Evolutionary conservation across 768 basidiomycete genomes (phyloP).

Genomic region (Phaeolepiota aurea): DNA sequence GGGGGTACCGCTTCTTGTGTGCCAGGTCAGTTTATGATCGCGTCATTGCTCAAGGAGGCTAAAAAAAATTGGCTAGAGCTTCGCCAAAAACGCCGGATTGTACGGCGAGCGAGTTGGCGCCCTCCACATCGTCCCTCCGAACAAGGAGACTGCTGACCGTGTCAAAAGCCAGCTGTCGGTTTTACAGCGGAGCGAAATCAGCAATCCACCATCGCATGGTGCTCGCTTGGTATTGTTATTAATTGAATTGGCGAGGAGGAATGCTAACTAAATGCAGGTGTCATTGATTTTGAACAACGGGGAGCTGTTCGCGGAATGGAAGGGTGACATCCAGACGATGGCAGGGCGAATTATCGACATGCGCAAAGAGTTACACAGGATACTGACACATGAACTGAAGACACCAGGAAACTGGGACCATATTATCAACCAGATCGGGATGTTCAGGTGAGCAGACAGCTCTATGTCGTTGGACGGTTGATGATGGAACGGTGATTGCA

Average conservation of each 20-base stretch:
- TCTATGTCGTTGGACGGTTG: conserved; percentile 1
- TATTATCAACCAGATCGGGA: conserved; percentile 92
- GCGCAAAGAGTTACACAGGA: conserved; percentile 69
- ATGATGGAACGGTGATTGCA: conserved; percentile 17
- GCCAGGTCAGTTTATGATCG: conserved; percentile 54
- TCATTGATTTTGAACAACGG: conserved; percentile 73
- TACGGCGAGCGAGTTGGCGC: conserved; percentile 95
- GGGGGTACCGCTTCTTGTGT: conserved; percentile 72
- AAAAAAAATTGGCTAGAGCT: conserved; percentile 48
- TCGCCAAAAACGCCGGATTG: conserved; percentile 94
- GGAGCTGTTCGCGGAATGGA: conserved; percentile 82
- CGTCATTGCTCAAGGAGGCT: conserved; percentile 3
- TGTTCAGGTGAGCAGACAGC: conserved; percentile 66
- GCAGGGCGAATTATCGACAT: conserved; percentile 87
- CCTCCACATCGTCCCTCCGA: conserved; percentile 70
- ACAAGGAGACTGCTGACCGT: conserved; percentile 56
- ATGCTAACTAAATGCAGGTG: conserved; percentile 35
- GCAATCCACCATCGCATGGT: conserved; percentile 88
- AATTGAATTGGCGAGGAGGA: neutral
- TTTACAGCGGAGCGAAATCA: conserved; percentile 89
- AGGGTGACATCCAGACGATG: conserved; percentile 86
- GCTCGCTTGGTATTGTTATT: conserved; percentile 65
- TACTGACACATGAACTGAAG: conserved; percentile 69
- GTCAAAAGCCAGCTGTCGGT: conserved; percentile 89
- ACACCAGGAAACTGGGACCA: conserved; percentile 96